A percentile compares a stretch with the other conserved stretches of the same genome.
These are phyloP conservation scores for Trichoderma cornu-damae DNA, from an alignment of 2,329 filamentous ascomycete species.

Conservation along the genomic window DNA sequence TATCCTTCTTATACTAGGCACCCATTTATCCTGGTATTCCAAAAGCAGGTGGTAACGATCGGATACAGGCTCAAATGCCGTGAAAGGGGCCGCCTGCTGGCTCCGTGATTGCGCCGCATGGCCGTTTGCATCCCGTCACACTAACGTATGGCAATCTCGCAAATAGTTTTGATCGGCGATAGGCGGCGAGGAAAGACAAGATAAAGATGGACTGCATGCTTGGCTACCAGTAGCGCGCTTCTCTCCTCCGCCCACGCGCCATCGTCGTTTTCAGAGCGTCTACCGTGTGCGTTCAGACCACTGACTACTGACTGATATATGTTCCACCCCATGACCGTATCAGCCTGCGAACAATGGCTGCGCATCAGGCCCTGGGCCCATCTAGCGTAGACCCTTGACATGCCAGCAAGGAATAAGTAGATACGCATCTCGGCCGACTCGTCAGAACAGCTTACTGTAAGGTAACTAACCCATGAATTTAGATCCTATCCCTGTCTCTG, in stretches of 20 bases:
- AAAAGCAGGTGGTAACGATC: not conserved
- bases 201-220: not conserved
- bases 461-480: not conserved
- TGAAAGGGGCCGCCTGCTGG: not conserved
- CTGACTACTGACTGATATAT: not conserved
- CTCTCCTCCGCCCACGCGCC: not conserved
- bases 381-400: no score
- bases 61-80: not conserved
- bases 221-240: not conserved
- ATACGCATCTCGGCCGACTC: not conserved
- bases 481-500: not conserved
- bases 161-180: not conserved
- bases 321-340: not conserved
- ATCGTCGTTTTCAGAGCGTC: not conserved
- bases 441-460: no score
- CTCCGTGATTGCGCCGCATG: not conserved
- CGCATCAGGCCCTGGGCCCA: not conserved
- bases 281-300: not conserved
- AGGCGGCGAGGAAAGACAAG: not conserved
- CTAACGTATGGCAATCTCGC: not conserved
- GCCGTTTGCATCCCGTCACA: not conserved
- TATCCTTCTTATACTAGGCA: not conserved
- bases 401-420: not conserved
- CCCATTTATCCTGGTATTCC: no score
- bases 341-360: not conserved